These are phyloP conservation scores for Massarina eburnea DNA, from an alignment of 2,329 filamentous ascomycete species.

Conservation along the genomic window DNA sequence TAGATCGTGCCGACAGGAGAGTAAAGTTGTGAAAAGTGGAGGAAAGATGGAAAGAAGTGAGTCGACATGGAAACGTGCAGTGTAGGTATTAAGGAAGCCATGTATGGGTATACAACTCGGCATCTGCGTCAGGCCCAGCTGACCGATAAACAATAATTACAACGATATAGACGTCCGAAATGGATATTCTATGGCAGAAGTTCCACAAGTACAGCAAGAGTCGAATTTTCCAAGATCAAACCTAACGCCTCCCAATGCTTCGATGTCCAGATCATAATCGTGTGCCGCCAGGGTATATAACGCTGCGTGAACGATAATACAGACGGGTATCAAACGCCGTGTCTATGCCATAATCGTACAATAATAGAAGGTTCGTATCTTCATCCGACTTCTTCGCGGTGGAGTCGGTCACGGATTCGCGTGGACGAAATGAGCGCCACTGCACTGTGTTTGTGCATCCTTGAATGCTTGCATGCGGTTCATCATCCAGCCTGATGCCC, in stretches of 20 bases:
- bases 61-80: no score
- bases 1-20: conserved; percentile 13
- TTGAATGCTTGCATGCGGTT: conserved; percentile 33
- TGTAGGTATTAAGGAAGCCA: no score
- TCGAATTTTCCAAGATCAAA: not conserved
- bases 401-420: conserved; percentile 30
- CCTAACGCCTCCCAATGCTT: conserved; percentile 8
- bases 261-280: not conserved
- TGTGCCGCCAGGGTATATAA: conserved; percentile 12
- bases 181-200: not conserved
- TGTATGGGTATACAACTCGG: not conserved
- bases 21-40: conserved; percentile 8
- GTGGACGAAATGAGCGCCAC: conserved; percentile 37
- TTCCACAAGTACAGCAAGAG: not conserved
- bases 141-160: not conserved
- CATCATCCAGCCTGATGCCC: conserved; percentile 37
- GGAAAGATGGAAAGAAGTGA: not conserved
- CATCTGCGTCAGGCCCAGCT: not conserved
- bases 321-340: conserved; percentile 38
- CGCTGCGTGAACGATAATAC: conserved; percentile 13
- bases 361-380: conserved; percentile 19
- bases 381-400: conserved; percentile 6
- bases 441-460: conserved; percentile 29
- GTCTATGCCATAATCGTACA: conserved; percentile 27
- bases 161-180: not conserved